phyloP scores from a whole-genome alignment of 202 grass and related monocot genomes.

The Zoysia matrella region DNA sequence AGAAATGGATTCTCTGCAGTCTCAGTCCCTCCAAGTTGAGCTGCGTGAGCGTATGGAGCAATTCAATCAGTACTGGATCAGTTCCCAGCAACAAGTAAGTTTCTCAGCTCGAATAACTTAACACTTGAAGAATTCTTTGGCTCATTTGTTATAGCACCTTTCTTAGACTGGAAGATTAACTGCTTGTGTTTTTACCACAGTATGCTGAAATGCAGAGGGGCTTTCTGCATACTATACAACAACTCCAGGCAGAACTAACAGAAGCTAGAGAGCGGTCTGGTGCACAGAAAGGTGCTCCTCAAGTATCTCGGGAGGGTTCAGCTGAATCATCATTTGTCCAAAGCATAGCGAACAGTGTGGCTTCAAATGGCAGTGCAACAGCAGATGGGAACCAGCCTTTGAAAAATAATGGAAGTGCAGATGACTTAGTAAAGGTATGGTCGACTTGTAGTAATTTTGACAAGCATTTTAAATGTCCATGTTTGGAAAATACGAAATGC shows the following conservation, averaged over 20 bases:
- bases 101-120: constrained; percentile 10
- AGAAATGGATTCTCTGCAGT: constrained; percentile 95
- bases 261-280: constrained; percentile 64
- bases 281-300: constrained; percentile 67
- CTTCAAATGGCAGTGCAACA: constrained; percentile 65
- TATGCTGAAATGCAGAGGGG: constrained; percentile 87
- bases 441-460: constrained; percentile 23
- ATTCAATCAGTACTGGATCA: constrained; percentile 92
- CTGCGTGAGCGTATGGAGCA: constrained; percentile 90
- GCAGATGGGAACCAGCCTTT: constrained; percentile 47
- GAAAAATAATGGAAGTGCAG: constrained; percentile 61
- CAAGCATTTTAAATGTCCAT: constrained; percentile 12
- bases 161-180: constrained; percentile 24
- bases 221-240: constrained; percentile 78
- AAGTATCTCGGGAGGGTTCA: constrained; percentile 66
- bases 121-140: not conserved
- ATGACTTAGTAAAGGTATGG: constrained; percentile 66
- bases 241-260: constrained; percentile 80
- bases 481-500: constrained; percentile 27
- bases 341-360: constrained; percentile 64
- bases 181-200: constrained; percentile 42
- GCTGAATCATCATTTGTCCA: constrained; percentile 60
- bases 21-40: constrained; percentile 83
- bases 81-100: constrained; percentile 79
- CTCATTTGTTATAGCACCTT: not conserved